Evolutionary conservation across 2,329 filamentous ascomycete genomes (phyloP), one percentile per base, ranked within the genome.

Genomic region (Cadophora sp.): DNA sequence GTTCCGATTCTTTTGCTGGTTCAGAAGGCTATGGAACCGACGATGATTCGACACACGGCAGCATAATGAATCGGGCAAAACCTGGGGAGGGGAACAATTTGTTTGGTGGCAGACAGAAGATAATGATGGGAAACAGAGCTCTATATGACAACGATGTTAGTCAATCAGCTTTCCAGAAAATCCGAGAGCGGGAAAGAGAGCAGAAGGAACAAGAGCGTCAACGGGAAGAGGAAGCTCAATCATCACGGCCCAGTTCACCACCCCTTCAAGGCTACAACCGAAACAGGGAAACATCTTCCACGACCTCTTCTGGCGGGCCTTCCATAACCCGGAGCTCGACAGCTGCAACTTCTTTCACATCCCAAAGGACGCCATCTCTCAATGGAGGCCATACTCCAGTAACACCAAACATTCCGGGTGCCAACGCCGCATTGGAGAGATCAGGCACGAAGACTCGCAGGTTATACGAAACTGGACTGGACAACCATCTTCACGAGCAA

Each of bases 41-140:
- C 71, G 86, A 90, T 43, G 89, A 91, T 56, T 88, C 87, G 7
- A 81, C 82, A 4, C 81, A 83, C 56, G 86, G 88, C 1, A 93
- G 92, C 78, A 86, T 98, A n/a, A 95, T 98, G 92, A 91, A 85
- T 74, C 87, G 96, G 62, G 84, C 91, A 8, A 91, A 94, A 73
- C 94, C 93, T 0, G 90, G 88, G 1, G 95, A 98, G 77, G 94
- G 95, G 56, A 99, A 98, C 77, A 91, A 92, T 73, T 80, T 99
- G 66, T 99, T 99, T 80, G 96, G 96, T 67, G 96, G 96, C 19
- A 89, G 96, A 55, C 96, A 98, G 79, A 98, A 98, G 81, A 91
- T 98, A 46, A 98, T 97, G 80, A 87, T 92, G 83, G 82, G 84
- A 56, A 92, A 86, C 27, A 90, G 88, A 71, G 85, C 89, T 0